Evolutionary conservation across 148 eudicot genomes (phyloP).

Genomic region (Talinum fruticosum): DNA sequence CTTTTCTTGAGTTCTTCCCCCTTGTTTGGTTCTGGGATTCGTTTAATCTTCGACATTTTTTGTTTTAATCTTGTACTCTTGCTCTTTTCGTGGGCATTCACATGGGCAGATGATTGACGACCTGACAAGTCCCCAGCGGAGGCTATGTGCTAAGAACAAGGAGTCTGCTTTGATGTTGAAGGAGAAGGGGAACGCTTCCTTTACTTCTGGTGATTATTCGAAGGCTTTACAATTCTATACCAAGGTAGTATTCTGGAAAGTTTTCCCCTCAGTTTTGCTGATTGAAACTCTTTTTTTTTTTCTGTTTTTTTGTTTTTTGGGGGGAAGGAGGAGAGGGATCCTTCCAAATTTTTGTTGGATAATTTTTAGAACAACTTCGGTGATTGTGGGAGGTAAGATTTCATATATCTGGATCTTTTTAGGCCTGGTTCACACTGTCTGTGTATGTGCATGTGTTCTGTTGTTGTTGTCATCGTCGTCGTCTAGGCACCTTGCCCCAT

Average conservation of each 20-base stretch:
- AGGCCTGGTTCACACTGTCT: background rate
- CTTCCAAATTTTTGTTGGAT: too few species aligned
- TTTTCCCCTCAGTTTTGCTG: background rate
- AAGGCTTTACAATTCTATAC: slow-evolving; percentile 58
- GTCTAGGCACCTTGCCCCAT: background rate
- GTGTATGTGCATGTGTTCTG: too few species aligned
- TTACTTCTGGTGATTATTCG: slow-evolving; percentile 54
- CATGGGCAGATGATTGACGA: slow-evolving; percentile 55
- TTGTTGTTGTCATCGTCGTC: background rate
- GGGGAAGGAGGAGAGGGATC: background rate
- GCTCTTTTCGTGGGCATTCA: background rate
- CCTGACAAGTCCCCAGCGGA: slow-evolving; percentile 52
- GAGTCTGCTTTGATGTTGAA: slow-evolving; percentile 63
- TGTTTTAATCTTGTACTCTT: background rate
- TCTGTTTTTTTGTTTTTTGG: background rate
- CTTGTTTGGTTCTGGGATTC: background rate
- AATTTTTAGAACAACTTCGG: too few species aligned
- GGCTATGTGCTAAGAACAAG: slow-evolving; percentile 58
- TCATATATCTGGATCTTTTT: too few species aligned
- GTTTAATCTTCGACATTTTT: background rate
- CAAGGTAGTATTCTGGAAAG: slow-evolving; percentile 33
- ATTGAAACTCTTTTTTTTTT: background rate
- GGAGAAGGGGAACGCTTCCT: slow-evolving; percentile 61
- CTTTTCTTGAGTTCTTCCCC: background rate
- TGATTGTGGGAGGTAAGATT: too few species aligned